Percentiles rank a stretch among this genome's conserved stretches.
These are phyloP conservation scores for Cephalotrichum gorgonifer DNA, from an alignment of 2,329 filamentous ascomycete genomes.

Conservation along the genomic window DNA sequence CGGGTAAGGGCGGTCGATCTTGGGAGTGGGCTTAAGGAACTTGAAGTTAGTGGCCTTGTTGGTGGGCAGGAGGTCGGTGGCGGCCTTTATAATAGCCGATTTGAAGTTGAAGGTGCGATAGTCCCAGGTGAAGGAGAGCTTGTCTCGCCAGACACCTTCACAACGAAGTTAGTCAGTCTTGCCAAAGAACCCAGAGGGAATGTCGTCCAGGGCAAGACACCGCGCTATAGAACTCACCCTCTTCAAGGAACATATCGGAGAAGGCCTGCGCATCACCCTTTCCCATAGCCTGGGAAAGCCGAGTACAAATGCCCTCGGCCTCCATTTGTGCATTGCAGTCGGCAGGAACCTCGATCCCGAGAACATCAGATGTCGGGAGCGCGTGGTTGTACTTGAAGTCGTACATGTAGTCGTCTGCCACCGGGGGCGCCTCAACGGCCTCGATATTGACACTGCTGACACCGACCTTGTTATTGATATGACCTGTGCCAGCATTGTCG, in stretches of 20 bases:
- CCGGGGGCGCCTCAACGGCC: slow-evolving; percentile 10
- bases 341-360: slow-evolving; percentile 17
- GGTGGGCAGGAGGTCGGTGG: slow-evolving; percentile 17
- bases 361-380: slow-evolving; percentile 18
- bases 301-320: neutral
- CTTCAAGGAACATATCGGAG: slow-evolving; percentile 13
- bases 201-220: too few relatives aligned
- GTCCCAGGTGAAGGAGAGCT: slow-evolving; percentile 24
- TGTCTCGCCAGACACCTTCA: slow-evolving; percentile 23
- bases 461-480: neutral
- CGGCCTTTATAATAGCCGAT: slow-evolving; percentile 18
- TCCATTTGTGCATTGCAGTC: slow-evolving; percentile 9
- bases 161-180: too few relatives aligned
- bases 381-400: slow-evolving; percentile 27
- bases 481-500: neutral
- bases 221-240: slow-evolving; percentile 9
- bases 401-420: slow-evolving; percentile 28
- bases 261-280: neutral
- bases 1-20: neutral
- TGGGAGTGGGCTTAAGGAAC: neutral
- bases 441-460: neutral
- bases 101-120: slow-evolving; percentile 23
- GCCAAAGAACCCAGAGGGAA: too few relatives aligned
- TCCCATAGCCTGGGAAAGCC: neutral
- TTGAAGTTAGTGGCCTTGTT: slow-evolving; percentile 15